Evolutionary conservation across 495 filamentous ascomycete genomes (phyloP).

Genomic region (Letharia lupina): DNA sequence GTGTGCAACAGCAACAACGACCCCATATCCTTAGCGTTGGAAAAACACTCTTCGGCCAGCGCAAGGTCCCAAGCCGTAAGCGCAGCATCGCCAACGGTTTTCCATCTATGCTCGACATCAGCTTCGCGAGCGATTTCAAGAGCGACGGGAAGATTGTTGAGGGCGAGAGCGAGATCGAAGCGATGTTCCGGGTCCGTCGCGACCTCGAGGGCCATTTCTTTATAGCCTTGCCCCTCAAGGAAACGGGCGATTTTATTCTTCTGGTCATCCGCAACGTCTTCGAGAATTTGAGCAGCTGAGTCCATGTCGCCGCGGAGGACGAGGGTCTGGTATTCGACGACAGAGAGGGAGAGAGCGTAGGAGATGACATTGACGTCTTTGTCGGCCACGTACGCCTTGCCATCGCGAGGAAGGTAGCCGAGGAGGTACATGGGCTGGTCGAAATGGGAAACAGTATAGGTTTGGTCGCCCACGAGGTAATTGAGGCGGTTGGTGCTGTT

Average conservation of each 20-base stretch:
- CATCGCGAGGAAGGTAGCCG: slow-evolving; percentile 90
- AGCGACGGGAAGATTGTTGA: slow-evolving; percentile 77
- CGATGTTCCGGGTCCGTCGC: slow-evolving; percentile 94
- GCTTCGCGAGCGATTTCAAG: slow-evolving; percentile 74
- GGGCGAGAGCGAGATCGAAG: slow-evolving; percentile 81
- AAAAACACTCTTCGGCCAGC: slow-evolving; percentile 88
- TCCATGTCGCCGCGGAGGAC: slow-evolving; percentile 95
- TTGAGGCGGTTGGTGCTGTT: slow-evolving; percentile 94
- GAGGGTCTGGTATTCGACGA: slow-evolving; percentile 94
- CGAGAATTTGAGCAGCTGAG: slow-evolving; percentile 73
- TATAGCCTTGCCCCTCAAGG: slow-evolving; percentile 94
- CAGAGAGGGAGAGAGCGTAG: slow-evolving; percentile 83
- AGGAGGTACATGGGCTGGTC: slow-evolving; percentile 92
- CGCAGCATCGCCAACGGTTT: slow-evolving; percentile 87
- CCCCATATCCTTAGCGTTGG: slow-evolving; percentile 78
- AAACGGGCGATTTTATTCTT: slow-evolving; percentile 97
- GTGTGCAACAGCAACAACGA: slow-evolving; percentile 81
- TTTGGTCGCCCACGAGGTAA: slow-evolving; percentile 96
- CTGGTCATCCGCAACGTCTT: slow-evolving; percentile 76
- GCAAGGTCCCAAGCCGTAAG: slow-evolving; percentile 76
- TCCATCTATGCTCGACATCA: slow-evolving; percentile 94
- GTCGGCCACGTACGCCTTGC: slow-evolving; percentile 84
- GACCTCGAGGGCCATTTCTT: slow-evolving; percentile 91
- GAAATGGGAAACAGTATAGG: slow-evolving; percentile 97
- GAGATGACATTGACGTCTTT: slow-evolving; percentile 90